Base-by-base conservation (phyloP, 768 basidiomycete genomes). In the Tylopilus felleus region DNA sequence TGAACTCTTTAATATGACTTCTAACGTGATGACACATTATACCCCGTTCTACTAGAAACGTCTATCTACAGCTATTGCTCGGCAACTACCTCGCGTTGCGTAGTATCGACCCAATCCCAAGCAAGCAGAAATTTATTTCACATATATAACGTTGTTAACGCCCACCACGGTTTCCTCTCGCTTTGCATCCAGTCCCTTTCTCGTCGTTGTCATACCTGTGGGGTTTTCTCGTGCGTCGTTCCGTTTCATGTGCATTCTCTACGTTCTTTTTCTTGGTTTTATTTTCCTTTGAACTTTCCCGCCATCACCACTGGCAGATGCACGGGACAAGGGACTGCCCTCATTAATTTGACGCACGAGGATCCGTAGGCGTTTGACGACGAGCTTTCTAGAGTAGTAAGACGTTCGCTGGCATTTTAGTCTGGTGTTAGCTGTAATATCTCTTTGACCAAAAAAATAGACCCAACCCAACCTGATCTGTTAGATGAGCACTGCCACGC, bases 21-120 rank as follows among this genome's bases (percentile, higher is more conserved):
- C 62, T 70, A 65, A 70, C 60, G 64, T 61, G 68, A 71, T 60
- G 64, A 66, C 51, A n/a, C 60, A 59, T 59, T 70, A 71, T 70
- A 70, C 63, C 66, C 67, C 57, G 46, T 70, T 66, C 61, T 59
- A 60, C 49, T 70, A 70, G 70, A 70, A 61, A 62, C 39, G 49
- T 58, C 56, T 61, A 66, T 61, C 59, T 68, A 68, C 70, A 60
- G 55, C 57, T 68, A 71, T 64, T 70, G 67, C 66, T 67, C 68
- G 58, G 50, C 64, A 62, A 59, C 61, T 52, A 49, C 58, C 44
- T 42, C 51, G 49, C 51, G 58, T 61, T 59, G 65, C 55, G 59
- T 62, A 59, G 59, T 58, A 64, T 57, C 55, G 49, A 57, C 46
- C 45, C 57, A 49, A 59, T 23, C 55, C 51, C 49, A 64, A 68